Percentiles rank a stretch among this genome's conserved stretches.
Conservation (phyloP, 2,329 filamentous ascomycete species). For the Talaromyces piceae region DNA sequence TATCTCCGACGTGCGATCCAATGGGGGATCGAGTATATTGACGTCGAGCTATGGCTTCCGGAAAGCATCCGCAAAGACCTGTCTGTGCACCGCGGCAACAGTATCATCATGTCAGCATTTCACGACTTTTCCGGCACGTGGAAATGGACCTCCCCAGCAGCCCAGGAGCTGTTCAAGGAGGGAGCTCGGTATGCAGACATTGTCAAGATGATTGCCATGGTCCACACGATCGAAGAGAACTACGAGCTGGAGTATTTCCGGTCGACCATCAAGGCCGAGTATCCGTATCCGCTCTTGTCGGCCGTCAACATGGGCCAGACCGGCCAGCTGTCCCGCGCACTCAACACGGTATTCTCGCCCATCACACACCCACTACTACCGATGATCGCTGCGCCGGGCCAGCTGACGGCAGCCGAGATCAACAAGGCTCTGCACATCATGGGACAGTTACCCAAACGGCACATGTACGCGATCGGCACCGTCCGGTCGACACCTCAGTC, state of each 20-base stretch:
- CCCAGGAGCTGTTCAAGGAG: conserved; percentile 63
- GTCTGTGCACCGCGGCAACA: conserved; percentile 65
- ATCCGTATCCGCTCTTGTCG: conserved; percentile 66
- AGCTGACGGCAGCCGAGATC: conserved; percentile 78
- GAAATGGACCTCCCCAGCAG: conserved; percentile 70
- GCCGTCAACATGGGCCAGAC: conserved; percentile 81
- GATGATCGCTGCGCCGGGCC: conserved; percentile 76
- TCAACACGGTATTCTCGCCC: conserved; percentile 81
- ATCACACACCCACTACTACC: conserved; percentile 80
- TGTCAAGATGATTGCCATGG: conserved; percentile 84
- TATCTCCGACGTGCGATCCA: conserved; percentile 79
- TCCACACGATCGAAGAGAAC: conserved; percentile 74
- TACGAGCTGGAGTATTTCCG: conserved; percentile 88
- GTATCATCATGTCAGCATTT: conserved; percentile 83
- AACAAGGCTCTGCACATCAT: conserved; percentile 71
- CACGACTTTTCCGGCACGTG: conserved; percentile 81
- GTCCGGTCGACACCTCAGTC: conserved; percentile 67
- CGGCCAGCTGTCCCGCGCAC: conserved; percentile 74
- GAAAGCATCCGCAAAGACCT: conserved; percentile 63
- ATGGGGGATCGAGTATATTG: conserved; percentile 85
- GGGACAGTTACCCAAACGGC: conserved; percentile 70
- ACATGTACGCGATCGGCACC: conserved; percentile 72
- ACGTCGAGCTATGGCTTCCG: conserved; percentile 81
- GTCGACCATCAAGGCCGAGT: conserved; percentile 62
- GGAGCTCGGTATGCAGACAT: conserved; percentile 73